These are phyloP conservation scores for Podospora conica DNA, from an alignment of 495 filamentous ascomycete species.

Conservation along the genomic window DNA sequence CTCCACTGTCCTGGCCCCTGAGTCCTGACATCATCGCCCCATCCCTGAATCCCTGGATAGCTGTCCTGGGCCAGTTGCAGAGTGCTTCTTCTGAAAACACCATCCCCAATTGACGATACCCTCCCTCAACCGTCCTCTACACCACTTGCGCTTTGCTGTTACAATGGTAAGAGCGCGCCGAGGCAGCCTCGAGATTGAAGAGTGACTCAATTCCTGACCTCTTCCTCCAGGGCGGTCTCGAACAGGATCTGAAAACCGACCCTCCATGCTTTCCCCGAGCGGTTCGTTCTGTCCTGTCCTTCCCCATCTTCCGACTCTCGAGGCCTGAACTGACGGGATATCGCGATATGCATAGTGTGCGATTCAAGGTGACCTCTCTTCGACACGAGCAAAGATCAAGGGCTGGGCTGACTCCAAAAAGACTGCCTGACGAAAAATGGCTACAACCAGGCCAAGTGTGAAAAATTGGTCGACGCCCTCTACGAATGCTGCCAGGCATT, in stretches of 20 bases:
- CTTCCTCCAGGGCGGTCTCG: constrained; percentile 27
- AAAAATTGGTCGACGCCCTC: constrained; percentile 74
- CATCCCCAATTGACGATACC: neutral
- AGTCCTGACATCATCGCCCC: neutral
- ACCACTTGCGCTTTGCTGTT: neutral
- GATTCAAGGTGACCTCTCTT: constrained; percentile 63
- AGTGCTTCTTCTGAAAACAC: neutral
- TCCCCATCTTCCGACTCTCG: constrained; percentile 2
- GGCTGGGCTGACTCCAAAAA: constrained; percentile 23
- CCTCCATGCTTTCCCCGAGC: constrained; percentile 87
- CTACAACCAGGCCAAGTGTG: constrained; percentile 85
- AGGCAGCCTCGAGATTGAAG: neutral
- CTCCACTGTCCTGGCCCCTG: no score
- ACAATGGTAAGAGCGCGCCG: neutral
- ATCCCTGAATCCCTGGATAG: neutral
- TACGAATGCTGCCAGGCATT: constrained; percentile 93
- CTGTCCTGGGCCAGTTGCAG: neutral
- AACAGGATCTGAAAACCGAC: constrained; percentile 67
- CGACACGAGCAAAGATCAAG: neutral
- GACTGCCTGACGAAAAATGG: constrained; percentile 78
- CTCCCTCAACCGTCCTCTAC: neutral
- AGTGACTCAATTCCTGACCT: neutral
- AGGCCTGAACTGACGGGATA: constrained; percentile 13
- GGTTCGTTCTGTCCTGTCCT: constrained; percentile 47
- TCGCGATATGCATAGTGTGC: constrained; percentile 60